Evolutionary conservation across 1,139 yeast genomes (phyloP), one percentile per base, ranked within the genome.

Genomic region (Yamadazyma mexicana): DNA sequence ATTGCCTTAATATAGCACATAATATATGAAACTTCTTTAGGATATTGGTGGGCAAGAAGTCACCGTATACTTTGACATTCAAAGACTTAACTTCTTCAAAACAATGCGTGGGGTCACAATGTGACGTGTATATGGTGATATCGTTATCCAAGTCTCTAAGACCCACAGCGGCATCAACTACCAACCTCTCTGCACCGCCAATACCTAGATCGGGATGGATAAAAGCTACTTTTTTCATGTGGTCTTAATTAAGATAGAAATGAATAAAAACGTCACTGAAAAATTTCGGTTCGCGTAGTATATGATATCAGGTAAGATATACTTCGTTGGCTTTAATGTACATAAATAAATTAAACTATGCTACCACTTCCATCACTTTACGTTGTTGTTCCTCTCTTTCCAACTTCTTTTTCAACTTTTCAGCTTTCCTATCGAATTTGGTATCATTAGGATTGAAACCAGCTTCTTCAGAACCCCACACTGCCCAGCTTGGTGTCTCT

Each of bases 141-240:
- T 75, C 68, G 55, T 88, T 83, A 3, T 83, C 81, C n/a, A 70
- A 62, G 2, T 77, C 71, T 58, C 91, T 89, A 18, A 92, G 66
- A 0, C 96, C 96, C 3, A 88, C 70, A 0, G 98, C 98, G 2
- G 96, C 94, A 62, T 92, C 99, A 1, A 92, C 96, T 1, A 92
- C 91, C 18, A 94, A 72, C 44, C 99, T 70, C 60, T 92, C 99
- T 0, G 99, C 99, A 4, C 99, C 99, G 6, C 96, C 83, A 44
- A 92, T 92, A 0, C 98, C 98, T 39, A 92, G 66, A 63, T 92
- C 99, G 0, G 99, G 99, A 57, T 92, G 99, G 11, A 92, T 67
- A 54, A 92, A 88, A 3, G 97, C 98, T 31, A 91, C 75, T 42
- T 50, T 55, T 39, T 43, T 46, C 36, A 18, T 29, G 12, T 15